Percentiles rank a stretch among this genome's conserved stretches.
phyloP scores from a whole-genome alignment of 208 protist genomes.

The Leptomonas seymouri region DNA sequence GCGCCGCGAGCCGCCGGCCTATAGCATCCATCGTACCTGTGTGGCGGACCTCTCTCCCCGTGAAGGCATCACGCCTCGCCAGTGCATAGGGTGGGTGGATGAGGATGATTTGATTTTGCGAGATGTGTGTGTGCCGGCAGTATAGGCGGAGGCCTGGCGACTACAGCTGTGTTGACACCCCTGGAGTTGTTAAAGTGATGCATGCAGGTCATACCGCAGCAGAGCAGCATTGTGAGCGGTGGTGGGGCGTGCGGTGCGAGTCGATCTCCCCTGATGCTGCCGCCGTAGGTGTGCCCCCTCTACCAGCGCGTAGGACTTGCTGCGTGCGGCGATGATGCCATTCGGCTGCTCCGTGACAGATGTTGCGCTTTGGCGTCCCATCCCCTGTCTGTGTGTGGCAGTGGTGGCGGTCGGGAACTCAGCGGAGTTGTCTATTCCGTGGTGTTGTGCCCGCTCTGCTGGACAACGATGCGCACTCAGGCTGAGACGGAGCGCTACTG shows the following conservation, averaged over 20 bases:
- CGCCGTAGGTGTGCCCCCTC: slow-evolving; percentile 16
- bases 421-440: slow-evolving; percentile 68
- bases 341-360: slow-evolving; percentile 19
- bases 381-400: no score
- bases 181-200: slow-evolving; percentile 83
- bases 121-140: slow-evolving; percentile 57
- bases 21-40: slow-evolving; percentile 55
- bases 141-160: slow-evolving; percentile 53
- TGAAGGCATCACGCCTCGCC: slow-evolving; percentile 55
- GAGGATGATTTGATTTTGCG: slow-evolving; percentile 36
- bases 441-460: slow-evolving; percentile 75
- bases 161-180: slow-evolving; percentile 58
- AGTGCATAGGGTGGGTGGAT: slow-evolving; percentile 44
- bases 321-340: slow-evolving; percentile 42
- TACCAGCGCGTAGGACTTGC: slow-evolving; percentile 32
- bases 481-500: slow-evolving; percentile 43
- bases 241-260: slow-evolving; percentile 19
- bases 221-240: neutral
- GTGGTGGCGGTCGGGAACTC: no score
- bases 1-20: slow-evolving; percentile 32
- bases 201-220: slow-evolving; percentile 51
- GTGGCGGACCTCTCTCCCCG: slow-evolving; percentile 34
- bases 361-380: slow-evolving; percentile 38
- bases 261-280: slow-evolving; percentile 39
- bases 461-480: slow-evolving; percentile 87